Percentiles rank a stretch among this genome's conserved stretches.
Evolutionary conservation across 371 early-diverging fungal species (phyloP).

Genomic region (Lichtheimia corymbifera): DNA sequence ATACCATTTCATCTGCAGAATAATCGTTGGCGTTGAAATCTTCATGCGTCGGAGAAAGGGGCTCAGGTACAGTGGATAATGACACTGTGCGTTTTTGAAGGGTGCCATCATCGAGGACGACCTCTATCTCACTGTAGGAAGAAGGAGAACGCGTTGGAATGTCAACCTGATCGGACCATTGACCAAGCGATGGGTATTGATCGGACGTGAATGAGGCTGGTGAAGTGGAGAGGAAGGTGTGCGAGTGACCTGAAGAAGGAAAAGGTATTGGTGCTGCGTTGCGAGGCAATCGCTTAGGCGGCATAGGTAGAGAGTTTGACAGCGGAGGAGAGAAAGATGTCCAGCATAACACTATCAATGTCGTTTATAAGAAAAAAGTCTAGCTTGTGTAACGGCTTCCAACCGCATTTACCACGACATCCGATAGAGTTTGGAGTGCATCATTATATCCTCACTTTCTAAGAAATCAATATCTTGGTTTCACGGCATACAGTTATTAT

Average conservation of each 20-base stretch:
- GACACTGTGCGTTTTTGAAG: conserved; percentile 30
- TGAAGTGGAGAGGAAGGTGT: not conserved
- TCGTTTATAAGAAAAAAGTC: no score
- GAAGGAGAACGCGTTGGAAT: conserved; percentile 14
- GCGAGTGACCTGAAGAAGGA: not conserved
- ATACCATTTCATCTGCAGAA: not conserved
- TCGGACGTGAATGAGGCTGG: conserved; percentile 3
- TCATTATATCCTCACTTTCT: no score
- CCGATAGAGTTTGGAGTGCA: no score
- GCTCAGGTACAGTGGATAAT: conserved; percentile 29
- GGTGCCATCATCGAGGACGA: conserved; percentile 35
- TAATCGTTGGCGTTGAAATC: not conserved
- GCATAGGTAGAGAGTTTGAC: conserved; percentile 1
- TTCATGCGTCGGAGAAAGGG: not conserved
- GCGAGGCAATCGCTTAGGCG: conserved; percentile 12
- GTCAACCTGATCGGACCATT: conserved; percentile 12
- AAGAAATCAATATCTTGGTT: no score
- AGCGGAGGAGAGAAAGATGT: not conserved
- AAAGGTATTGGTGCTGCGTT: conserved; percentile 13
- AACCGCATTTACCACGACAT: no score
- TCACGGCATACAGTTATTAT: no score
- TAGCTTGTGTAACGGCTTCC: no score
- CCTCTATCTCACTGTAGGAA: conserved; percentile 26
- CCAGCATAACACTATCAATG: no score
- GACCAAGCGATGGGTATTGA: conserved; percentile 5